Evolutionary conservation across 441 rosid species (phyloP).

Genomic region (Syzygium malaccense): DNA sequence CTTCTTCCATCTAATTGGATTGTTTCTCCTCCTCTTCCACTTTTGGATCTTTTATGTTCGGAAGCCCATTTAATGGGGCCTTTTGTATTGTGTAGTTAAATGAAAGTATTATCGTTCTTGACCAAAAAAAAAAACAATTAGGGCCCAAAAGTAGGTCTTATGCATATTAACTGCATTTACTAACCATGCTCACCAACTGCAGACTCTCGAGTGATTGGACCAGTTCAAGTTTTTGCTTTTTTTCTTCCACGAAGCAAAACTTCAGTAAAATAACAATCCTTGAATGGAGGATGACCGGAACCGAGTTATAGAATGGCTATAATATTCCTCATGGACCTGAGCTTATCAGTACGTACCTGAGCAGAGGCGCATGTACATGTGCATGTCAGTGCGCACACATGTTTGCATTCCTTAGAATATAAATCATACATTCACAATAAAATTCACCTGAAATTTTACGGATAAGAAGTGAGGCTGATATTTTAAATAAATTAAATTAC

Average conservation of each 20-base stretch:
- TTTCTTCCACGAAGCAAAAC: not conserved
- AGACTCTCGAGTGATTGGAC: not conserved
- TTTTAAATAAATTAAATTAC: not conserved
- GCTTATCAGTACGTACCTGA: not conserved
- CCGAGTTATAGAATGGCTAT: not conserved
- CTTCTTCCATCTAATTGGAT: no score
- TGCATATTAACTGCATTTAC: not conserved
- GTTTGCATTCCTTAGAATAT: not conserved
- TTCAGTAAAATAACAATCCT: not conserved
- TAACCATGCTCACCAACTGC: not conserved
- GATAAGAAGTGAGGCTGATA: constrained; percentile 24
- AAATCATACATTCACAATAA: not conserved
- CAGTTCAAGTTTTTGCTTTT: not conserved
- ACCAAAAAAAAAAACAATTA: no score
- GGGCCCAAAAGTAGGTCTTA: not conserved
- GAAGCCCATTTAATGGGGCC: no score
- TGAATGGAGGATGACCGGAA: not conserved
- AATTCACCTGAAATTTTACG: constrained; percentile 54
- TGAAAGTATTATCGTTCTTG: no score
- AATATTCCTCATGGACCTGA: not conserved
- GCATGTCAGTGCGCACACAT: not conserved
- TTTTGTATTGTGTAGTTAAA: no score
- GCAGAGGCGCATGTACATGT: not conserved
- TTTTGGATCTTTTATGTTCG: no score
- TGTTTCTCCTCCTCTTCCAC: no score